Base-by-base conservation (phyloP, 129 eudicot genomes). In the Silybum marianum region DNA sequence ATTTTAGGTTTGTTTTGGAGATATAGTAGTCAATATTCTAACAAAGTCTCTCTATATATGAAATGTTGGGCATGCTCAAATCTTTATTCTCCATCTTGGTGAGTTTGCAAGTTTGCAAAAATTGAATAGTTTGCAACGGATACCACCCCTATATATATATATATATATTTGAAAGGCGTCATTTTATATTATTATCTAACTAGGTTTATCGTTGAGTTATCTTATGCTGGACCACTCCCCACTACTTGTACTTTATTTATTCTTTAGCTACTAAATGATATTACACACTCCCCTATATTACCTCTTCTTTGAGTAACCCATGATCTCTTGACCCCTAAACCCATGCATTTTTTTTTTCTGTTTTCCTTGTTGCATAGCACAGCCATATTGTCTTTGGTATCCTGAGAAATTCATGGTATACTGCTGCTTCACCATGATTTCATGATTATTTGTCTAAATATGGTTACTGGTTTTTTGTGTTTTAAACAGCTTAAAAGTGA, bases 401-500 rank as follows among this genome's bases (percentile, higher is more conserved):
- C 25, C 11, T 51, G 71, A 16, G 18, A 34, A 71, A n/a, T 30
- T 48, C 38, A 71, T 71, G 67, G 54, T 74, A 74, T 65, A 65
- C 42, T 23, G 74, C 40, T 79, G 81, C 18, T 73, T 82, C 54
- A 1, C 21, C 48, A 32, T 69, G 71, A 58, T 22, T 40, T n/a
- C 65, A 63, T 21, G 76, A 24, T 38, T 23, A 24, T 38, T 30
- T 62, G 60, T 85, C 67, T 24, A 46, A 63, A 39, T 42, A 32
- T 71, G 63, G 32, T 65, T 30, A 70, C 22, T 78, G 54, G 14
- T 34, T 89, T 54, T 28, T 54, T 69, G 38, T 81, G 75, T 79
- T 44, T 58, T 51, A 21, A 77, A 86, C 95, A 96, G 99, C 89
- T 86, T 96, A 82, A 72, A 78, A 24, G 85, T 75, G 88, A 93